phyloP scores from a whole-genome alignment of 2,329 filamentous ascomycete species.

The Westerdykella aurantiaca region DNA sequence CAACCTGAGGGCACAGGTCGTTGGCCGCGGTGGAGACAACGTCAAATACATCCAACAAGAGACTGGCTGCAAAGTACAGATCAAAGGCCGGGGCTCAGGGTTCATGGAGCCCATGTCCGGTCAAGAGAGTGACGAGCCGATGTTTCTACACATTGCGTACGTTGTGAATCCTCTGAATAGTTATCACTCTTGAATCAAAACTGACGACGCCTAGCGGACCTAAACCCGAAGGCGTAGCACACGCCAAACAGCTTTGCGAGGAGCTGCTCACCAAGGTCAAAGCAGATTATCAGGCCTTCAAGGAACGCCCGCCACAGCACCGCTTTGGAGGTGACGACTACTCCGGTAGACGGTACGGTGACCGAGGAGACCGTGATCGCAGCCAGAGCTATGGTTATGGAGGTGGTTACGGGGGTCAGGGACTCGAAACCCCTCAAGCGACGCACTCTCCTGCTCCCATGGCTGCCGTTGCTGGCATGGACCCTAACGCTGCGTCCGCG shows the following conservation, averaged over 20 bases:
- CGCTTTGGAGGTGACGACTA: slow-evolving; percentile 39
- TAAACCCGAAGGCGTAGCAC: slow-evolving; percentile 76
- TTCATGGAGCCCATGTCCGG: slow-evolving; percentile 88
- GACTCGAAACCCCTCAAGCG: slow-evolving; percentile 30
- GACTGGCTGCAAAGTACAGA: slow-evolving; percentile 92
- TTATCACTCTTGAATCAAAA: slow-evolving; percentile 2
- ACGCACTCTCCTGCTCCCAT: slow-evolving; percentile 32
- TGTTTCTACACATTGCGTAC: slow-evolving; percentile 94
- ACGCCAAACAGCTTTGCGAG: slow-evolving; percentile 81
- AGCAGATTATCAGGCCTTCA: slow-evolving; percentile 84
- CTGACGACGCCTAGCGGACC: slow-evolving; percentile 59
- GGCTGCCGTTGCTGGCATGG: slow-evolving; percentile 39
- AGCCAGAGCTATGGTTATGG: slow-evolving; percentile 40
- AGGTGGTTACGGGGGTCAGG: slow-evolving; percentile 33
- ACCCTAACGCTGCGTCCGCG: slow-evolving; percentile 24
- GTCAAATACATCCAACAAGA: slow-evolving; percentile 98
- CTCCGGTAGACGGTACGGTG: slow-evolving; percentile 34
- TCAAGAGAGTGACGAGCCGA: slow-evolving; percentile 85
- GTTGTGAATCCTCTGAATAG: slow-evolving; percentile 24
- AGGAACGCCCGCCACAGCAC: slow-evolving; percentile 57
- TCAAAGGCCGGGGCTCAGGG: slow-evolving; percentile 92
- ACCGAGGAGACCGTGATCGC: slow-evolving; percentile 36
- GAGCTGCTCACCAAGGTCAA: slow-evolving; percentile 82
- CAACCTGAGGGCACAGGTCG: slow-evolving; percentile 92
- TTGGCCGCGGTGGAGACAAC: slow-evolving; percentile 88